Evolutionary conservation across 192 early-diverging fungal species (phyloP).

Genomic region (Gaertneriomyces sp.): DNA sequence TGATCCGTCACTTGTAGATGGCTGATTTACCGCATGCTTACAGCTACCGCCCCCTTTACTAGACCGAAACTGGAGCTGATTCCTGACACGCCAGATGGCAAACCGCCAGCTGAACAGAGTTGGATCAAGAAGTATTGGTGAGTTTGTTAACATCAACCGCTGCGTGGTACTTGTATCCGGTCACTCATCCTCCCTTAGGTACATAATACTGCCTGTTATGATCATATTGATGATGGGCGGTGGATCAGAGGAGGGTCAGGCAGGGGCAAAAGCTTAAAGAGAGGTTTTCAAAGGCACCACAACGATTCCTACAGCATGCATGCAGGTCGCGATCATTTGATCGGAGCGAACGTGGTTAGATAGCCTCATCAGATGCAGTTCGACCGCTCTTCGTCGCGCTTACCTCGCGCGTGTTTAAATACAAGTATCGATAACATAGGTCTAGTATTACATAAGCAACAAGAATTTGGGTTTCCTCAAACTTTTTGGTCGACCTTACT

Average conservation of each 20-base stretch:
- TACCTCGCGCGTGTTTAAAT: too few species aligned
- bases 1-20: neutral
- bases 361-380: too few species aligned
- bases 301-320: too few species aligned
- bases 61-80: constrained; percentile 30
- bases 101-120: constrained; percentile 20
- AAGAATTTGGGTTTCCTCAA: too few species aligned
- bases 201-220: constrained; percentile 23
- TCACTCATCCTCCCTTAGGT: constrained; percentile 9
- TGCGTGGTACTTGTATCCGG: neutral
- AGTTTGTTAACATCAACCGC: neutral
- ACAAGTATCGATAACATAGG: too few species aligned
- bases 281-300: too few species aligned
- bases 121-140: constrained; percentile 32
- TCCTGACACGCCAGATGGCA: constrained; percentile 27
- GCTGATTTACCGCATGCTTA: neutral
- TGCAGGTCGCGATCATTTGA: too few species aligned
- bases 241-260: neutral
- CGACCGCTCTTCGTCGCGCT: too few species aligned
- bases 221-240: constrained; percentile 21
- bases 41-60: neutral
- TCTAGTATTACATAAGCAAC: too few species aligned
- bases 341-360: too few species aligned
- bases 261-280: too few species aligned
- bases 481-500: too few species aligned